Evolutionary conservation across 2,329 filamentous ascomycete genomes (phyloP), one percentile per base, ranked within the genome.

Genomic region (Talaromyces sp.): DNA sequence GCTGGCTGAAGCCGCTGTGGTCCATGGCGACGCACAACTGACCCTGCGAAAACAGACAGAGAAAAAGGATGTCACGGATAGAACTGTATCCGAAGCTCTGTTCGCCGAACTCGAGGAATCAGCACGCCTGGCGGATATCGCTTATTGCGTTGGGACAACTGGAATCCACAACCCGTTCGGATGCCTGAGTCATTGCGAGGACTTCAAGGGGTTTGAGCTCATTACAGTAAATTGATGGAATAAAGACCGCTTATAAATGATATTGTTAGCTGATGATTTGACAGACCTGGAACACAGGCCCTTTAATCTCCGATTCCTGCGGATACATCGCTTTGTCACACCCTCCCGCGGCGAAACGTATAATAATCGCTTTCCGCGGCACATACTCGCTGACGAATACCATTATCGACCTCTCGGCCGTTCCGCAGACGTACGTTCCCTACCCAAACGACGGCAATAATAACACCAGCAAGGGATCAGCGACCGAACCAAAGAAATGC

Each of bases 361-460:
- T 99, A 64, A 83, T 98, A 54, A 86, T 98, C 43, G 93, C 93
- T 9, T 98, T 98, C 73, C 88, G 95, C 56, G 95, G 95, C 27
- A 98, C 95, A 14, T 97, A 98, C 78, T 97, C 93, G 69, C 85
- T 99, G 71, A 86, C 92, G 62, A 97, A 98, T 76, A 93, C 93
- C 13, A 89, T 99, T 67, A 85, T 93, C 59, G 95, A 99, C 79
- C 83, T 99, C 63, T 93, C 91, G 68, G 96, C 93, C 1, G 84
- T 94, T 2, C 93, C 93, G 13, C 94, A 98, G 76, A 87, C 91
- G 75, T 99, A 98, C 73, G 86, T 93, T 1, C 93, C 95, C 0
- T 99, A 97, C 74, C 90, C 91, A 83, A 0, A 81, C 45, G 74
- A 76, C 61, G 78, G 79, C 50, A 78, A 81, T 24, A 75, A 79